Base-by-base conservation (phyloP, 768 basidiomycete genomes). In the Panellus pusillus region DNA sequence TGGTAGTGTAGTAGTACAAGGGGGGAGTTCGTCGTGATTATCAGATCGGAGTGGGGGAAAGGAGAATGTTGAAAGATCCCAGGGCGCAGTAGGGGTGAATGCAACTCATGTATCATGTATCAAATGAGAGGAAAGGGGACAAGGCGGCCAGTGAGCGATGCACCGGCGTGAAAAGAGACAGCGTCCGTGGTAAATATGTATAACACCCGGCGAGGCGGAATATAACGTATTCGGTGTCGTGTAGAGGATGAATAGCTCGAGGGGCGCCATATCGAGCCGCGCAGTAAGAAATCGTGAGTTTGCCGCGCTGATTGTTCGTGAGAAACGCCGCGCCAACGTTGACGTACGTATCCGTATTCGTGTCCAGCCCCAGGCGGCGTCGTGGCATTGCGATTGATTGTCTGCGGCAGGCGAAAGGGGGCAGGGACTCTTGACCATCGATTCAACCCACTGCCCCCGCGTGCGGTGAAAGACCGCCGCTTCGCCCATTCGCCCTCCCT, bases 151-250 rank as follows among this genome's bases (percentile, higher is more conserved):
- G 54, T 35, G 41, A 53, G 54, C 41, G 41, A 51, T 43, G 28
- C 46, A 46, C 41, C 28, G 41, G 54, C 58, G 47, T 60, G 58
- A 60, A 60, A 20, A 36, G 48, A 42, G 47, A 60, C 11, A 37
- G 58, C 58, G 58, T 60, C 58, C 58, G 54, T 60, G 54, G 47
- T 43, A 53, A 52, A 44, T 41, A 53, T 44, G 53, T 45, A 56
- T 60, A 48, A 29, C 49, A 44, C 46, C 47, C 50, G 31, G 47
- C 14, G 43, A 17, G 37, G 47, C 37, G 48, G 57, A 41, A 49
- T 49, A 47, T 53, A 50, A 18, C 41, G 48, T 58, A 47, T 42
- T 31, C 46, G 39, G 50, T 36, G 31, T n/a, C 32, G 45, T 49
- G 32, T 37, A 20, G 35, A 50, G 13, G 29, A 27, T n/a, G 28